Percentiles rank a stretch among this genome's conserved stretches.
These are phyloP conservation scores for Boletales sp. DNA, from an alignment of 768 basidiomycete species.

Conservation along the genomic window DNA sequence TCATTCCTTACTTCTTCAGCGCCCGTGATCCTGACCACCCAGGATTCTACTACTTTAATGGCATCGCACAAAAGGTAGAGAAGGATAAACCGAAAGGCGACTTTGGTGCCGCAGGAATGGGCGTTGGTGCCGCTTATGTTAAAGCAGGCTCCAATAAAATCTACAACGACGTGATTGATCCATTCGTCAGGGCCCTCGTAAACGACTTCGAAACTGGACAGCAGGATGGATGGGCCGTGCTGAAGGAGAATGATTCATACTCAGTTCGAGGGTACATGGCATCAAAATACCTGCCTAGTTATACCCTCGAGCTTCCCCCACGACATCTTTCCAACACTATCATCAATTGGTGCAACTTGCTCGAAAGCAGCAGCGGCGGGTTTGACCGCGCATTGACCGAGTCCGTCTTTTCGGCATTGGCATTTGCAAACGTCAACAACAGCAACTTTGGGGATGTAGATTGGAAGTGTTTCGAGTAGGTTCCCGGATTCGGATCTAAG, in stretches of 20 bases:
- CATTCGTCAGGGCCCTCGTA: slow-evolving; percentile 9
- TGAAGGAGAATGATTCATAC: slow-evolving; percentile 28
- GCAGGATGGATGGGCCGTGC: slow-evolving; percentile 21
- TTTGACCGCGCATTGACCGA: slow-evolving; percentile 36
- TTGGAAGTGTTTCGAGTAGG: slow-evolving; percentile 32
- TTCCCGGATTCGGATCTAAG: background rate
- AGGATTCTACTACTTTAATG: slow-evolving; percentile 8
- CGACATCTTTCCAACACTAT: slow-evolving; percentile 16
- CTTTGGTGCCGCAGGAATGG: background rate
- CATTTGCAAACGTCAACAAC: slow-evolving; percentile 13
- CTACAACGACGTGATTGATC: background rate
- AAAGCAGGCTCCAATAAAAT: background rate
- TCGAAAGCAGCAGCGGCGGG: slow-evolving; percentile 28
- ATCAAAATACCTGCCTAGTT: slow-evolving; percentile 23
- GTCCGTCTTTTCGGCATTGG: slow-evolving; percentile 29
- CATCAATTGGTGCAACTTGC: slow-evolving; percentile 32
- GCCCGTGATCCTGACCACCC: slow-evolving; percentile 9
- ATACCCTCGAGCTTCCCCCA: slow-evolving; percentile 13
- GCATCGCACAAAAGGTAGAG: background rate
- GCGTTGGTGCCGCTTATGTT: background rate
- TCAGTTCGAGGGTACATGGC: slow-evolving; percentile 28
- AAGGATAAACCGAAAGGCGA: no score
- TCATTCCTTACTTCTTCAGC: slow-evolving; percentile 21
- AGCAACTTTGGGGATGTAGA: slow-evolving; percentile 13
- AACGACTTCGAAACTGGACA: slow-evolving; percentile 13